These are phyloP conservation scores for Peniophora sp. DNA, from an alignment of 1,284 basidiomycete species.

Conservation along the genomic window DNA sequence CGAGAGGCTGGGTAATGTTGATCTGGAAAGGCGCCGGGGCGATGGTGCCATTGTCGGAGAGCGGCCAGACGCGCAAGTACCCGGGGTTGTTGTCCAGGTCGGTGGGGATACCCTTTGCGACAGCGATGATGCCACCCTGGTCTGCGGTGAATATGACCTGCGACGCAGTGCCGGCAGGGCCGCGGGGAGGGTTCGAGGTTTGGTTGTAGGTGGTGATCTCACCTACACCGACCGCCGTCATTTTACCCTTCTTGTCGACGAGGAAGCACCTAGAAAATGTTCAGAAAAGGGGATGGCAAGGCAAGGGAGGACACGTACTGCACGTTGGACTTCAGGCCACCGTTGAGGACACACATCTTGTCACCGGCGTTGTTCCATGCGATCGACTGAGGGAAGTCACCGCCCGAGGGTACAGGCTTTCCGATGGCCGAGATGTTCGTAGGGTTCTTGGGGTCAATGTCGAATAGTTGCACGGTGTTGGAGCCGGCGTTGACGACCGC, in stretches of 20 bases:
- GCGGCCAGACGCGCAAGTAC: neutral
- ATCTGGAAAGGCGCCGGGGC: neutral
- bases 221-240: no score
- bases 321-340: neutral
- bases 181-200: neutral
- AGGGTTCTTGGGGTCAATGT: neutral
- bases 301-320: neutral
- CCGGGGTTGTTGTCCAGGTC: neutral
- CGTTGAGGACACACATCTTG: neutral
- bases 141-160: neutral
- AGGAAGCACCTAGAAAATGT: no score
- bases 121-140: neutral
- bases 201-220: slow-evolving; percentile 20
- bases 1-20: no score
- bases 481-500: neutral
- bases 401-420: neutral
- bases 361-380: neutral
- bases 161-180: neutral
- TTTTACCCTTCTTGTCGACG: no score
- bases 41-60: neutral
- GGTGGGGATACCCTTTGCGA: slow-evolving; percentile 12
- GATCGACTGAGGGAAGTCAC: neutral
- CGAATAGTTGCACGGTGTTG: neutral
- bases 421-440: neutral
- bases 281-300: neutral